Conservation (phyloP, 2,329 filamentous ascomycete species). For the Aspergillus eucalypticola region DNA sequence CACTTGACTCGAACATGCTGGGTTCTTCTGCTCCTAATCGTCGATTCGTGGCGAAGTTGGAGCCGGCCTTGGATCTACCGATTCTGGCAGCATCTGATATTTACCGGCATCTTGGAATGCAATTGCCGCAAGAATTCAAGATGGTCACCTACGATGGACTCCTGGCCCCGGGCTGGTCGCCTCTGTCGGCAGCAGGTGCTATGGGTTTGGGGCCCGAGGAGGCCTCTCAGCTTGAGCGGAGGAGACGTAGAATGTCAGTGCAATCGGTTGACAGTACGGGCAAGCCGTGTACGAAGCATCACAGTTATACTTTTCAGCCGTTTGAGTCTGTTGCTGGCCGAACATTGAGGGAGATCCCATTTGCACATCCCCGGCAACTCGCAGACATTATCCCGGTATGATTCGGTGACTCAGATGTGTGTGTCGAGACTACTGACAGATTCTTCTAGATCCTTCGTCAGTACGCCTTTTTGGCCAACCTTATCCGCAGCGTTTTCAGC, state of each 20-base stretch:
- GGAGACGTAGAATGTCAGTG: slow-evolving; percentile 36
- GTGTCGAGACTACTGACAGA: not conserved
- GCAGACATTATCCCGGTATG: slow-evolving; percentile 46
- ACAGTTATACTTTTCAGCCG: slow-evolving; percentile 46
- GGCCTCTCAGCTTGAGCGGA: slow-evolving; percentile 30
- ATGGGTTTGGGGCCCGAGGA: slow-evolving; percentile 29
- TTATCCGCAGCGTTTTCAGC: slow-evolving; percentile 41
- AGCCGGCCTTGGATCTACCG: slow-evolving; percentile 46
- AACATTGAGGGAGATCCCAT: slow-evolving; percentile 44
- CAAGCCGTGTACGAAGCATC: slow-evolving; percentile 32
- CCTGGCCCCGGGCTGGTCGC: slow-evolving; percentile 36
- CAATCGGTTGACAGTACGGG: slow-evolving; percentile 34
- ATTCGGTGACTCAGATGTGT: not conserved
- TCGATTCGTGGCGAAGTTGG: slow-evolving; percentile 46
- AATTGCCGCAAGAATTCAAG: slow-evolving; percentile 43
- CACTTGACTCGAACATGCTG: slow-evolving; percentile 40
- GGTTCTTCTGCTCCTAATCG: slow-evolving; percentile 43
- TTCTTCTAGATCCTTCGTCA: slow-evolving; percentile 42
- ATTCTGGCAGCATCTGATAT: slow-evolving; percentile 44
- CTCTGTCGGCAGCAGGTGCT: slow-evolving; percentile 23
- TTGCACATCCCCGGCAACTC: slow-evolving; percentile 49
- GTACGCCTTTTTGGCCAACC: slow-evolving; percentile 44
- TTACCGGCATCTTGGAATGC: slow-evolving; percentile 42
- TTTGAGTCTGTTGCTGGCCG: slow-evolving; percentile 44
- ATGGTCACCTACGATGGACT: slow-evolving; percentile 42